These are phyloP conservation scores for Polyporus arcularius DNA, from an alignment of 768 basidiomycete genomes.

Conservation along the genomic window DNA sequence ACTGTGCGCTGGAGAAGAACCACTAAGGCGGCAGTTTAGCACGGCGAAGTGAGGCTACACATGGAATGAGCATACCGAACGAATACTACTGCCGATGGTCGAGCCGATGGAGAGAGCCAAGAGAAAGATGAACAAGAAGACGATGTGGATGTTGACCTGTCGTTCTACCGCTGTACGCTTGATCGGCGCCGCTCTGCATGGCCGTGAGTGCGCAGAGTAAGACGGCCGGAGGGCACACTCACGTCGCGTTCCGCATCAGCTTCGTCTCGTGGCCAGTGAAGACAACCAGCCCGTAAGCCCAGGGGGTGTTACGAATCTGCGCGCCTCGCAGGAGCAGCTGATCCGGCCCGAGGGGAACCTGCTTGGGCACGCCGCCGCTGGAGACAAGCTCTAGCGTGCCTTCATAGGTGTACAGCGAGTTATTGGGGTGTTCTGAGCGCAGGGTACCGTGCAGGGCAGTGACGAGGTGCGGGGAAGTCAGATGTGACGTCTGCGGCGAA, in stretches of 20 bases:
- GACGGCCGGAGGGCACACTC: slow-evolving; percentile 31
- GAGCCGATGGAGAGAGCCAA: slow-evolving; percentile 88
- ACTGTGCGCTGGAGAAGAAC: slow-evolving; percentile 85
- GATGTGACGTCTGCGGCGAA: slow-evolving; percentile 71
- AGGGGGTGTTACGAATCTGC: slow-evolving; percentile 93
- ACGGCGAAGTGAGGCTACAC: neutral
- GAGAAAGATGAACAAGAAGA: slow-evolving; percentile 89
- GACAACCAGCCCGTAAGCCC: slow-evolving; percentile 92
- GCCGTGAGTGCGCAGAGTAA: neutral
- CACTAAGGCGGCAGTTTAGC: slow-evolving; percentile 45
- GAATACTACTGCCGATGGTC: slow-evolving; percentile 88
- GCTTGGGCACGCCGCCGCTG: slow-evolving; percentile 61
- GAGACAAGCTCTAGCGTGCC: slow-evolving; percentile 69
- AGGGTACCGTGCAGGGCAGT: slow-evolving; percentile 76
- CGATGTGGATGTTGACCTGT: slow-evolving; percentile 94
- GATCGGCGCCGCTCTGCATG: slow-evolving; percentile 84
- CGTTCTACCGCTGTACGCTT: slow-evolving; percentile 95
- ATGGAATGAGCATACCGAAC: slow-evolving; percentile 51
- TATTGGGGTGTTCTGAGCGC: slow-evolving; percentile 96
- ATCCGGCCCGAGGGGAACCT: slow-evolving; percentile 91
- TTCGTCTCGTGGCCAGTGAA: slow-evolving; percentile 99
- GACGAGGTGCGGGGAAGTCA: slow-evolving; percentile 79
- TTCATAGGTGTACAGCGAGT: slow-evolving; percentile 96
- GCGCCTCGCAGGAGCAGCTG: slow-evolving; percentile 94
- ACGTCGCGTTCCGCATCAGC: slow-evolving; percentile 98